Conservation (phyloP, 345 rosid genomes). For the Barbarea vulgaris region DNA sequence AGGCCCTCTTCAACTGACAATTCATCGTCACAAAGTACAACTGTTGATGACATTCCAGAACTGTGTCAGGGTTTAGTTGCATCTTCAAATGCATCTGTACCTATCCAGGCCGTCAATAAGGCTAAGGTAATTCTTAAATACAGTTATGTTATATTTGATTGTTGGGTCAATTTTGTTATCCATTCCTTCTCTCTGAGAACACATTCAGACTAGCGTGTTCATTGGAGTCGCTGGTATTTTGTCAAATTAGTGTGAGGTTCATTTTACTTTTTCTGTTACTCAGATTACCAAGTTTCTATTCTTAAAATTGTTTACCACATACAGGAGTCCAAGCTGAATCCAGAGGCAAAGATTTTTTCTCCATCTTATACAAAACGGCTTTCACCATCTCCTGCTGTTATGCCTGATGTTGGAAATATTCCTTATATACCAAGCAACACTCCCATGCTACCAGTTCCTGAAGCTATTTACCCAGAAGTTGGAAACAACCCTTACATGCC, state of each 20-base stretch:
- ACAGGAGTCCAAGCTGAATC: conserved; percentile 91
- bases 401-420: conserved; percentile 50
- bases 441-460: conserved; percentile 51
- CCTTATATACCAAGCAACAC: conserved; percentile 57
- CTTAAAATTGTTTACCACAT: neutral
- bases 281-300: neutral
- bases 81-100: conserved; percentile 48
- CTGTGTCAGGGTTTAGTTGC: conserved; percentile 38
- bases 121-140: conserved; percentile 52
- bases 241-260: neutral
- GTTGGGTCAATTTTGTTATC: neutral
- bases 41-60: conserved; percentile 46
- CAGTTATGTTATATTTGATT: conserved; percentile 10
- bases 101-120: conserved; percentile 51
- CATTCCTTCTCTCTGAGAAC: conserved; percentile 5
- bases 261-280: neutral
- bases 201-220: neutral
- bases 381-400: conserved; percentile 51
- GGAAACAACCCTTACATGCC: conserved; percentile 54
- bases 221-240: neutral
- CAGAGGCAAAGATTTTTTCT: conserved; percentile 75
- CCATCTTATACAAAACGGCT: conserved; percentile 60
- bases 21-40: conserved; percentile 35
- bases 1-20: conserved; percentile 33
- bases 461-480: conserved; percentile 55